Evolutionary conservation across 768 basidiomycete species (phyloP).

Genomic region (Collybiopsis confluens): DNA sequence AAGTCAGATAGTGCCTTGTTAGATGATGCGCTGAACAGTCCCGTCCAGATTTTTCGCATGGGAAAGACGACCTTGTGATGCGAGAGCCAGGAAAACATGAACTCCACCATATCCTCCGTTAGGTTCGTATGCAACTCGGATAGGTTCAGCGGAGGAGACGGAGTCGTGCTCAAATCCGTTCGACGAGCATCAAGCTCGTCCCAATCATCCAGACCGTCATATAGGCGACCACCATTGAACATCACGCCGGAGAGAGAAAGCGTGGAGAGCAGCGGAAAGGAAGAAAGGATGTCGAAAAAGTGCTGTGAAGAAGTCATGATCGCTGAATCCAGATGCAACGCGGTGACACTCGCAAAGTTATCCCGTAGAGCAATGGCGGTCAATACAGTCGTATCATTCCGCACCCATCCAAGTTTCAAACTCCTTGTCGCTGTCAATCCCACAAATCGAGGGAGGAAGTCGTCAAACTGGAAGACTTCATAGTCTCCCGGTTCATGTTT

Average conservation of each 20-base stretch:
- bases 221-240: background rate
- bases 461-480: background rate
- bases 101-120: background rate
- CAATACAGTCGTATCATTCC: background rate
- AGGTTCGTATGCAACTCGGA: background rate
- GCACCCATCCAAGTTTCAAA: constrained; percentile 2
- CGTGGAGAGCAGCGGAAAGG: background rate
- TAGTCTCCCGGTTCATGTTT: background rate
- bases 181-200: background rate
- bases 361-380: background rate
- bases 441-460: background rate
- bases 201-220: background rate
- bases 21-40: background rate
- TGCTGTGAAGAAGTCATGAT: background rate
- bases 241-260: background rate
- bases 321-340: background rate
- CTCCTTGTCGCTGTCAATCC: background rate
- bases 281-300: background rate
- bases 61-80: background rate
- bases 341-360: background rate
- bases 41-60: background rate
- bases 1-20: background rate
- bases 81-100: background rate
- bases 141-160: background rate
- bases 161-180: background rate